Evolutionary conservation across 495 filamentous ascomycete genomes (phyloP).

Genomic region (Penicillium cinerascens): DNA sequence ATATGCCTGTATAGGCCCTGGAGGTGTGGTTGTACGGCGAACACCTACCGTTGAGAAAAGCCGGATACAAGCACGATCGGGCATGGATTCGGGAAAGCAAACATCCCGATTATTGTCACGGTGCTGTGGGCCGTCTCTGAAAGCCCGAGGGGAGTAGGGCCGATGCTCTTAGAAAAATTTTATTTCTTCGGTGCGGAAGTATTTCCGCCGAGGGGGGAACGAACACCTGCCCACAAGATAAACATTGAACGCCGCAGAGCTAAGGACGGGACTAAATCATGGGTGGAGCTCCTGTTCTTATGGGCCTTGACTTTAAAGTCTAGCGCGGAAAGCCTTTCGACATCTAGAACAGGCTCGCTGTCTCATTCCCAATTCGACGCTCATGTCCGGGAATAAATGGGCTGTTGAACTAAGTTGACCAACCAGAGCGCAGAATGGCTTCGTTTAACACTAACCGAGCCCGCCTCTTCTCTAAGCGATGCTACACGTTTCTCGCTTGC

Average conservation of each 20-base stretch:
- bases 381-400: not conserved
- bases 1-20: not conserved
- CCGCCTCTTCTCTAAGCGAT: not conserved
- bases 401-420: not conserved
- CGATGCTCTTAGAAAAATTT: too few relatives aligned
- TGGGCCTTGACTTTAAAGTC: not conserved
- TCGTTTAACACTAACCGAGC: not conserved
- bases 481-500: not conserved
- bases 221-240: not conserved
- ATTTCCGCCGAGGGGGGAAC: not conserved
- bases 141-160: not conserved
- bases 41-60: not conserved
- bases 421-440: not conserved
- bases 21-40: not conserved
- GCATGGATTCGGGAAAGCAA: not conserved
- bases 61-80: not conserved
- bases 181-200: not conserved
- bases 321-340: not conserved
- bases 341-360: constrained; percentile 2
- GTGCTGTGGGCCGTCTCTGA: not conserved
- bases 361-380: constrained; percentile 3
- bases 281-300: not conserved
- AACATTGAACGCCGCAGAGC: not conserved
- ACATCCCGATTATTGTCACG: not conserved
- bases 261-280: not conserved